Evolutionary conservation across 2,329 filamentous ascomycete genomes (phyloP).

Genomic region (Didymella pinodella): DNA sequence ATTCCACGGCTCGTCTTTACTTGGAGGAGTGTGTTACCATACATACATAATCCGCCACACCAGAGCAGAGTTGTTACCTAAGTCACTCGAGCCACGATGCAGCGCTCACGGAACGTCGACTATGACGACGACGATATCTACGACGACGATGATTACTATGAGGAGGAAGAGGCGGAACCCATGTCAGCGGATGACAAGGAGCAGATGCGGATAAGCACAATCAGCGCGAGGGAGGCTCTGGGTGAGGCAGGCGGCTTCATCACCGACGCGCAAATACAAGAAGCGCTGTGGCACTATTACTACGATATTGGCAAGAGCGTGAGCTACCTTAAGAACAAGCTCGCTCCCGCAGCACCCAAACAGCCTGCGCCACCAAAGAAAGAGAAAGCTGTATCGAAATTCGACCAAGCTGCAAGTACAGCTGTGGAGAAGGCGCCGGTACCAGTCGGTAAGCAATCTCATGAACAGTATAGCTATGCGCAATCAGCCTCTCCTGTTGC

Average conservation of each 20-base stretch:
- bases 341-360: slow-evolving; percentile 34
- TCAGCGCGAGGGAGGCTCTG: slow-evolving; percentile 71
- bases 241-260: slow-evolving; percentile 65
- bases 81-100: slow-evolving; percentile 33
- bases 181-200: slow-evolving; percentile 49
- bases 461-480: slow-evolving; percentile 24
- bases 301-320: slow-evolving; percentile 90
- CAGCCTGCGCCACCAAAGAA: slow-evolving; percentile 45
- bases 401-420: slow-evolving; percentile 55
- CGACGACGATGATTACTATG: slow-evolving; percentile 59
- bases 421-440: slow-evolving; percentile 52
- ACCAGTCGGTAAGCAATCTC: slow-evolving; percentile 56
- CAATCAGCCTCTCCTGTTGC: slow-evolving; percentile 26
- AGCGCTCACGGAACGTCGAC: slow-evolving; percentile 57
- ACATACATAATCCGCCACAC: background rate
- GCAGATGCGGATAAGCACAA: slow-evolving; percentile 71
- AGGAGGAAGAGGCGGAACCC: slow-evolving; percentile 27
- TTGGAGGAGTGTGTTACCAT: background rate
- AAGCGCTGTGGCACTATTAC: slow-evolving; percentile 94
- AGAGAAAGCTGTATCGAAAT: slow-evolving; percentile 53
- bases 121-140: slow-evolving; percentile 63
- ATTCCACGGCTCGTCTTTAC: background rate
- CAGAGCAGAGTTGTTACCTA: background rate
- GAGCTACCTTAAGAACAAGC: slow-evolving; percentile 74
- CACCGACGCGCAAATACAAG: slow-evolving; percentile 79